A percentile compares a stretch with the other conserved stretches of the same genome.
These are phyloP conservation scores for Xerocomellus chrysenteron DNA, from an alignment of 768 basidiomycete species.

Conservation along the genomic window DNA sequence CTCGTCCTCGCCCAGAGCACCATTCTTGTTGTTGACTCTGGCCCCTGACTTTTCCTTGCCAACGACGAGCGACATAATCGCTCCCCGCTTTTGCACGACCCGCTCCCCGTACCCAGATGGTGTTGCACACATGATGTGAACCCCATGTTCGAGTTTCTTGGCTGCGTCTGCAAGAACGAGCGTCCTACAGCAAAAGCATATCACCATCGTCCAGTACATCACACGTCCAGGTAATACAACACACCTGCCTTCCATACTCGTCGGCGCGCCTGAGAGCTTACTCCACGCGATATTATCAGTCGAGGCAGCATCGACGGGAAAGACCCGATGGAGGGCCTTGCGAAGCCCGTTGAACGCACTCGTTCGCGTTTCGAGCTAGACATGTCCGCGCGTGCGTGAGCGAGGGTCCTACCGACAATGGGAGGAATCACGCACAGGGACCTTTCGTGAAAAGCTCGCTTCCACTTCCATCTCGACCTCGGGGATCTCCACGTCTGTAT, in stretches of 20 bases:
- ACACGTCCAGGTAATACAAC: background rate
- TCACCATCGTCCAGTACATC: background rate
- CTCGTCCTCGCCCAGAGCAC: background rate
- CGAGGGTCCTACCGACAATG: background rate
- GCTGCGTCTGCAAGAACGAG: slow-evolving; percentile 43
- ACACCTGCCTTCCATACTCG: slow-evolving; percentile 24
- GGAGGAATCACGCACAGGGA: slow-evolving; percentile 32
- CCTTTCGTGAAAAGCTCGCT: slow-evolving; percentile 39
- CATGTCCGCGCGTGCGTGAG: background rate
- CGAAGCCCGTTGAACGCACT: slow-evolving; percentile 40
- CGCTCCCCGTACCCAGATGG: slow-evolving; percentile 47
- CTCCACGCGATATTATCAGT: slow-evolving; percentile 29
- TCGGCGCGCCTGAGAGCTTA: slow-evolving; percentile 11
- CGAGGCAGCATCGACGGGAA: slow-evolving; percentile 9
- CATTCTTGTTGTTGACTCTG: background rate
- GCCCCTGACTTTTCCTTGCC: background rate
- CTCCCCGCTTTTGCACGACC: slow-evolving; percentile 30
- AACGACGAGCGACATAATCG: slow-evolving; percentile 34
- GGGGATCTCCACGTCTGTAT: slow-evolving; percentile 21
- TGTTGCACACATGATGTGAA: slow-evolving; percentile 51
- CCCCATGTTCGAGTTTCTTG: slow-evolving; percentile 46
- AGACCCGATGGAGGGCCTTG: slow-evolving; percentile 33
- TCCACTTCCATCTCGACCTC: slow-evolving; percentile 40
- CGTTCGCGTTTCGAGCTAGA: slow-evolving; percentile 37
- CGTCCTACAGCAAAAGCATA: slow-evolving; percentile 31